Evolutionary conservation across 306 rosid genomes (phyloP), one percentile per base, ranked within the genome.

Genomic region (Quercus suber): DNA sequence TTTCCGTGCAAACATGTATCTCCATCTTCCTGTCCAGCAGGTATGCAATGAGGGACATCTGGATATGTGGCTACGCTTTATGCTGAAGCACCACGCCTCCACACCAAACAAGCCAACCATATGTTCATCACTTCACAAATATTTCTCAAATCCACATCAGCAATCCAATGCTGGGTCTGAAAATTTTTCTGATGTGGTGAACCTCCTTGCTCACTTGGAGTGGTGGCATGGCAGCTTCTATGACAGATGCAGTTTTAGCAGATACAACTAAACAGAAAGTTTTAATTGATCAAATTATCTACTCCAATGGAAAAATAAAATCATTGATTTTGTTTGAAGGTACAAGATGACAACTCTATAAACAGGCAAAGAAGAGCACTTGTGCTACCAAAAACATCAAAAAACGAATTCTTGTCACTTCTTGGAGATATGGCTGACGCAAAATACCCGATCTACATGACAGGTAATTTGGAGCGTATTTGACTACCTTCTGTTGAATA

Each of bases 1-100:
- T 75, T 90, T 90, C 80, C 97, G 79, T 78, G 96, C 96, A 75
- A 90, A 94, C 80, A 89, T 86, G 94, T 92, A 88, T 78, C 87
- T 86, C 75, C 96, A 90, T 88, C 93, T 89, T 59, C 85, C 85
- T 18, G 81, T 92, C 69, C 78, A 82, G 74, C 97, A 94, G 91
- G 96, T 79, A 84, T 79, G 69, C 65, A n/a, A 33, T 52, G 6
- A 51, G 53, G 65, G 69, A 52, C 9, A 45, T 27, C 77, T 31
- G 37, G 21, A 55, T 73, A 23, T 60, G 57, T 19, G 52, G 28
- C 30, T 71, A 31, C 69, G 12, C 25, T 59, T 56, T n/a, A 55
- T 31, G 73, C 65, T 20, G 33, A 18, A 57, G 21, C 23, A 69
- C 55, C 4, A 37, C 75, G 27, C 43, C 74, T 37, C 19, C 20